A percentile compares a stretch with the other conserved stretches of the same genome.
Evolutionary conservation across 2,329 filamentous ascomycete species (phyloP).

Genomic region (Dactylella cylindrospora): DNA sequence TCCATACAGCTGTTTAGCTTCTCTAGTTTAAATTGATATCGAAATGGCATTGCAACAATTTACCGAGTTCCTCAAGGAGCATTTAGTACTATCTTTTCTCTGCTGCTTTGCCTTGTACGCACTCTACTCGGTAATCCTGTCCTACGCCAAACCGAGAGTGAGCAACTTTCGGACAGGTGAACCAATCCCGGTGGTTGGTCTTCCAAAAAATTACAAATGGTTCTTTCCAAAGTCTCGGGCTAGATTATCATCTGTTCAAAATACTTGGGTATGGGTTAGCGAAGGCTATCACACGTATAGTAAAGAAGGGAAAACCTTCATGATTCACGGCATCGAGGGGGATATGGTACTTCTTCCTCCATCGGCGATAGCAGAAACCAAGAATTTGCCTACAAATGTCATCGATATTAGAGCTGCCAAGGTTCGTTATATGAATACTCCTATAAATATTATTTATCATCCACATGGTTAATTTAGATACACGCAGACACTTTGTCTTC

Average conservation of each 20-base stretch:
- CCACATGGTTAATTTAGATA: background rate
- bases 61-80: conserved; percentile 14
- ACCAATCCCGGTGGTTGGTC: conserved; percentile 48
- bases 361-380: conserved; percentile 16
- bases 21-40: too few relatives aligned
- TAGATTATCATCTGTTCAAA: conserved; percentile 12
- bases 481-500: conserved; percentile 32
- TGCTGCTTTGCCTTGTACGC: conserved; percentile 18
- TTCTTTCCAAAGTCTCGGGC: conserved; percentile 33
- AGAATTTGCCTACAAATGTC: conserved; percentile 20
- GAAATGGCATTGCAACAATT: conserved; percentile 35
- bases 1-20: too few relatives aligned
- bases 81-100: conserved; percentile 5
- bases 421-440: background rate
- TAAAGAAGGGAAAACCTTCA: conserved; percentile 39
- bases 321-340: conserved; percentile 27
- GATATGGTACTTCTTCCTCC: conserved; percentile 35
- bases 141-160: conserved; percentile 21
- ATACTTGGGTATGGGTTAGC: conserved; percentile 11
- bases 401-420: conserved; percentile 28
- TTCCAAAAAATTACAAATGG: conserved; percentile 30
- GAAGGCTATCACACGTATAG: conserved; percentile 37
- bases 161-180: conserved; percentile 19
- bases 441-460: background rate
- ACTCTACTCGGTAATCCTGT: conserved; percentile 12